These are phyloP conservation scores for Eragrostis tef DNA, from an alignment of 202 grass and related monocot species.

Conservation along the genomic window DNA sequence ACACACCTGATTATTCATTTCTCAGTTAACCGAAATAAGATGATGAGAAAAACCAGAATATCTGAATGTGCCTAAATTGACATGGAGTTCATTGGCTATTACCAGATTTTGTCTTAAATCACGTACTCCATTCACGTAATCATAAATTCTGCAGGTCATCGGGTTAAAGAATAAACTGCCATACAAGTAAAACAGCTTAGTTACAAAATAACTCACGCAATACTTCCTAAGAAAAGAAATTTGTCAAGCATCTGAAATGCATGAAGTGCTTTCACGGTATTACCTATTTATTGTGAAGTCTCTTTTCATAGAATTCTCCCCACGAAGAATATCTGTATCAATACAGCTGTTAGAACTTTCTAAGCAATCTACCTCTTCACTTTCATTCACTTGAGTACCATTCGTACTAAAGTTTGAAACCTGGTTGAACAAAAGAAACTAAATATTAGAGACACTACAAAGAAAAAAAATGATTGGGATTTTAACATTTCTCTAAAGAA, in stretches of 20 bases:
- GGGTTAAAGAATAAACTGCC: constrained; percentile 89
- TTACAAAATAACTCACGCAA: constrained; percentile 41
- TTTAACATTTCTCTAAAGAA: constrained; percentile 38
- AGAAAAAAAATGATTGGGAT: constrained; percentile 21
- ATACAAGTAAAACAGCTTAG: constrained; percentile 34
- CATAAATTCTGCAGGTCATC: constrained; percentile 59
- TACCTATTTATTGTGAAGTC: constrained; percentile 94
- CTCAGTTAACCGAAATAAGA: constrained; percentile 41
- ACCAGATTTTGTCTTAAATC: constrained; percentile 76
- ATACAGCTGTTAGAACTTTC: constrained; percentile 45
- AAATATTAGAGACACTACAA: neutral
- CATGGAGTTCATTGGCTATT: constrained; percentile 42
- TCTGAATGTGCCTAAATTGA: constrained; percentile 41
- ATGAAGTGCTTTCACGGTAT: constrained; percentile 18
- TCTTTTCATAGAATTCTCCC: constrained; percentile 77
- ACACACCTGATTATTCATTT: constrained; percentile 55
- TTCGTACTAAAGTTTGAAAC: constrained; percentile 77
- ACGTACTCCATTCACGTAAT: constrained; percentile 88
- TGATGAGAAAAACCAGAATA: constrained; percentile 29
- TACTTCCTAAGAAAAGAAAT: constrained; percentile 9
- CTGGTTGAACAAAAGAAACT: constrained; percentile 42
- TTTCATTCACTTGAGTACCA: constrained; percentile 34
- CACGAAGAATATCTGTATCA: constrained; percentile 62
- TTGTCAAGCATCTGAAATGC: constrained; percentile 10
- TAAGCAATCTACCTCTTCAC: constrained; percentile 39